These are phyloP conservation scores for Fusarium pseudonygamai DNA, from an alignment of 2,329 filamentous ascomycete genomes.

Conservation along the genomic window DNA sequence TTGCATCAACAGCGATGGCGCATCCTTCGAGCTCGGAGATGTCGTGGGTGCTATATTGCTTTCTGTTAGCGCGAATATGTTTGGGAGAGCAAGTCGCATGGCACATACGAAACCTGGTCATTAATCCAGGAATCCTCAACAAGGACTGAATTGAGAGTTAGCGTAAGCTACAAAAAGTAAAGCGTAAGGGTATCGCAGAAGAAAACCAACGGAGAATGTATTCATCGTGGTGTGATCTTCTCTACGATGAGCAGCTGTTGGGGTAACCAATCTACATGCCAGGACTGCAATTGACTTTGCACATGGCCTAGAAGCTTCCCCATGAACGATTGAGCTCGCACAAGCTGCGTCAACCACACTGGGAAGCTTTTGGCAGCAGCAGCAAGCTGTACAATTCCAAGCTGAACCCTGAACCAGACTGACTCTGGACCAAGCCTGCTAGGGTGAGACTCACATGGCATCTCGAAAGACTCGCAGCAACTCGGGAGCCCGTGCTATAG, in stretches of 20 bases:
- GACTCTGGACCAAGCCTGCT: constrained; percentile 9
- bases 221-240: constrained; percentile 2
- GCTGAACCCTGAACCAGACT: not conserved
- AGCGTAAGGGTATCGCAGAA: constrained; percentile 2
- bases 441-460: constrained; percentile 51
- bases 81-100: not conserved
- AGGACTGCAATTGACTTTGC: constrained; percentile 38
- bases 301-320: constrained; percentile 3
- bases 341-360: constrained; percentile 5
- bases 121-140: constrained; percentile 53
- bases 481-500: constrained; percentile 34
- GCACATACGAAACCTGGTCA: constrained; percentile 50
- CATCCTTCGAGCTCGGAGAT: constrained; percentile 78
- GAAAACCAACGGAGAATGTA: not conserved
- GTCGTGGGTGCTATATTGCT: constrained; percentile 61
- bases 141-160: constrained; percentile 46
- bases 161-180: constrained; percentile 16
- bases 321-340: not conserved
- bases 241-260: not conserved
- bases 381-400: constrained; percentile 20
- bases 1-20: constrained; percentile 86
- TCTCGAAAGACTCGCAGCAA: constrained; percentile 46
- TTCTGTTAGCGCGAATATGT: constrained; percentile 34
- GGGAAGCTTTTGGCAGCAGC: constrained; percentile 11
- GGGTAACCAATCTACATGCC: constrained; percentile 17